These are phyloP conservation scores for Pseudozyma pruni DNA, from an alignment of 1,284 basidiomycete species.

Conservation along the genomic window DNA sequence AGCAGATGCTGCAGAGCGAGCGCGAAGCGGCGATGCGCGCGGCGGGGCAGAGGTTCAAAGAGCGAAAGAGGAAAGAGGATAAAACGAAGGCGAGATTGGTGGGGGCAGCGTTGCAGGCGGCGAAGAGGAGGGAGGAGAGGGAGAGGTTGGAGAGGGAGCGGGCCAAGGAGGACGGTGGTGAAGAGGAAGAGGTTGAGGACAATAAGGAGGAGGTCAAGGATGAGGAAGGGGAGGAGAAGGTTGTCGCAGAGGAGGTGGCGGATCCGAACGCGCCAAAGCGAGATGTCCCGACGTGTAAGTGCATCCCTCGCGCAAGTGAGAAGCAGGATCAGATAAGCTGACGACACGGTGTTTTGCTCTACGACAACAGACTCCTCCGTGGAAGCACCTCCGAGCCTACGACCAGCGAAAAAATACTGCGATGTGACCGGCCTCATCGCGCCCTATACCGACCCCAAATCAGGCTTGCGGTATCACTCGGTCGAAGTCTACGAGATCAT, in stretches of 20 bases:
- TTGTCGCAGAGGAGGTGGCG: not conserved
- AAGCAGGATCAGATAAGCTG: not conserved
- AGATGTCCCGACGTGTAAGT: conserved; percentile 37
- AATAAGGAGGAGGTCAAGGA: not conserved
- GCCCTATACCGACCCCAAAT: conserved; percentile 84
- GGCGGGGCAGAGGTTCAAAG: conserved; percentile 30
- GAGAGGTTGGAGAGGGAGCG: conserved; percentile 26
- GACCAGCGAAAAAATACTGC: conserved; percentile 82
- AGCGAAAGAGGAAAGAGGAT: conserved; percentile 39
- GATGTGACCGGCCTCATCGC: conserved; percentile 88
- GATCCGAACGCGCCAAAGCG: conserved; percentile 14
- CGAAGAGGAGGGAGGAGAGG: conserved; percentile 35
- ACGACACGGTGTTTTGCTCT: not conserved
- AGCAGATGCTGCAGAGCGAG: conserved; percentile 60
- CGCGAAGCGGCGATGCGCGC: conserved; percentile 54
- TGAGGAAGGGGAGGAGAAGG: conserved; percentile 1
- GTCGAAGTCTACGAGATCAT: conserved; percentile 85
- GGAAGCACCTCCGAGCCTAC: conserved; percentile 83
- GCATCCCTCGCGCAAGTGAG: not conserved
- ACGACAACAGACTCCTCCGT: conserved; percentile 76
- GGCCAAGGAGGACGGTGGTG: not conserved
- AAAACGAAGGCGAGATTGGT: conserved; percentile 24
- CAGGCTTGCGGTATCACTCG: conserved; percentile 83
- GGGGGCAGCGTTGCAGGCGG: conserved; percentile 41
- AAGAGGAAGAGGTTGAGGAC: not conserved